Evolutionary conservation across 768 basidiomycete species (phyloP), one percentile per base, ranked within the genome.

Genomic region (Collybia sordida): DNA sequence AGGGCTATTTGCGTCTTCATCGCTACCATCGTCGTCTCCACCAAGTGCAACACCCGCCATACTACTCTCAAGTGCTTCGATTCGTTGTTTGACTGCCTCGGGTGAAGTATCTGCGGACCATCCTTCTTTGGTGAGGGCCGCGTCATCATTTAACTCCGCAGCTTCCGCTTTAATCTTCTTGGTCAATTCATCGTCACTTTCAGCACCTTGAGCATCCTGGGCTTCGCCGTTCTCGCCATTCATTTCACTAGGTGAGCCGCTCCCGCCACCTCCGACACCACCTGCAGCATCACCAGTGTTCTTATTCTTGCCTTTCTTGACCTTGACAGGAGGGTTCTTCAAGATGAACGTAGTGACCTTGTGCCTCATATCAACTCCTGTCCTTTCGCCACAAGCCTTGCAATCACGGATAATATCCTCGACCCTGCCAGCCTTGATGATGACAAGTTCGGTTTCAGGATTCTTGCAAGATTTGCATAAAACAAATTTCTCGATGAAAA

Each of bases 381-480:
- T 94, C 58, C 91, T 85, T 63, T 93, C 86, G 46, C 97, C 97
- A 61, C 97, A 99, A 22, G 97, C 97, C 72, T 98, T 98, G 81
- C 97, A 99, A 69, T 99, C 95, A 53, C 95, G 85, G 57, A 89
- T 83, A 65, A 98, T 93, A 57, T 89, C 83, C 60, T 98, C 97
- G 50, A 70, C 76, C 23, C 81, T 72, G 43, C 94, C 93, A 50
- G 64, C 72, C 71, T 92, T 95, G 67, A 93, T 83, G 65, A 99
- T 82, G 73, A 93, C 71, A 39, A 98, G 83, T 62, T 98, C 95
- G 25, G 97, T 99, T 73, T 99, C 97, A 9, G 97, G 97, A 66
- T 99, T 99, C 77, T 98, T 98, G 88, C 97, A 99, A 8, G 90
- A 83, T 51, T 86, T 87, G 75, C 97, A 99, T 14, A 99, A 85